Evolutionary conservation across 2,329 filamentous ascomycete genomes (phyloP), one percentile per base, ranked within the genome.

Genomic region (Fusarium siculi): DNA sequence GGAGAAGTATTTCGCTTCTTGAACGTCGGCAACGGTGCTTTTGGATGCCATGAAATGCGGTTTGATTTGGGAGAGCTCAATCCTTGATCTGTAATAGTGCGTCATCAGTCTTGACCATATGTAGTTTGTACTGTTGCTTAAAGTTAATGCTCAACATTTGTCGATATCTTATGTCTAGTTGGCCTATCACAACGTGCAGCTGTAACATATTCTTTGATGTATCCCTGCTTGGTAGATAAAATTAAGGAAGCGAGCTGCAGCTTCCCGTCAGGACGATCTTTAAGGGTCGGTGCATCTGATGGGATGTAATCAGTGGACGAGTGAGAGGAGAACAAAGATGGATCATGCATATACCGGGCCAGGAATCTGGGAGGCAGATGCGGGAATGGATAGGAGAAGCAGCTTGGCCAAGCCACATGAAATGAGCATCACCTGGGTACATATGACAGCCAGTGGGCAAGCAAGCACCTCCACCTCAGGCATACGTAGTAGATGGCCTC

Each of bases 1-100:
- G 56, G 36, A 62, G 57, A 76, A 76, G 47, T 68, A 77, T 42
- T 75, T 80, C 55, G 40, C 68, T 43, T 43, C 60, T 36, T 79
- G 32, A 66, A 19, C 7, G 21, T n/a, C 7, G 7, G 10, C 2
- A 30, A n/a, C 8, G 28, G 16, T 12, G 18, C 15, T 18, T 18
- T 16, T 9, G 12, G 11, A 11, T 21, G 10, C 2, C 36, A 9
- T 23, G n/a, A 25, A 28, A 16, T 30, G 10, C 10, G 18, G 7
- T 15, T 21, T n/a, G 16, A 9, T 19, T 21, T 43, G n/a, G 25
- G 28, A 16, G 9, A 37, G 15, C 21, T 43, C 19, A 40, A 8
- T 54, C 23, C 21, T 47, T 54, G 9, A 18, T 47, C 58, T 62
- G 49, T 2, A 32, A 23, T 46, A 47, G 9, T 44, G 30, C 21